Evolutionary conservation across 805 yeast genomes (phyloP), one percentile per base, ranked within the genome.

Genomic region (Metschnikowia corniflorae): DNA sequence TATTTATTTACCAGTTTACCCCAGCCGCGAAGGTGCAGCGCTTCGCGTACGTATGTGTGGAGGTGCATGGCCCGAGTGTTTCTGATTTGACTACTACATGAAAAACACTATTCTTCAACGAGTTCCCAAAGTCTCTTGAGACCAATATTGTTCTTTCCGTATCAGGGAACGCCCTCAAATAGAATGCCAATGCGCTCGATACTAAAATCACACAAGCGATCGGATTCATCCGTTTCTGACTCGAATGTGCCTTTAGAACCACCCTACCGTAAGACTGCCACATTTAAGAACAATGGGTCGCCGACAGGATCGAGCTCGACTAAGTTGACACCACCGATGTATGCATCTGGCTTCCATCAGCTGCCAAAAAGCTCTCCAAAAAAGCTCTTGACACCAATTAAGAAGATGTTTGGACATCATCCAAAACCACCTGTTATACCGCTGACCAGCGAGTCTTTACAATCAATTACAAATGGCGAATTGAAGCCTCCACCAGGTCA

Each of bases 371-470:
- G 44, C 36, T 58, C 68, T 6, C 70, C 70, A 18, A 63, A 64
- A 43, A 64, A 64, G 44, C 48, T 64, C 21, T 47, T 64, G 21
- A 57, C 64, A 2, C 70, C 70, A 2, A 63, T 64, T 13, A 57
- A 55, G 42, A 61, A 62, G 40, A 36, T 64, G 61, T 46, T 50
- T 46, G 39, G 50, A 29, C 46, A 48, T 37, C 52, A 49, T 31
- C 19, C 44, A 12, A 54, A 43, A 30, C 27, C 43, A 12, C 19
- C 33, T 5, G 33, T 15, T n/a, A 27, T 19, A 3, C 33, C 44
- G 20, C 23, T 32, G 6, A 36, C 43, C n/a, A 31, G 38, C 3
- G 50, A 49, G 29, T 17, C 33, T 7, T 43, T 49, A n/a, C 37
- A 44, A 13, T 33, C 34, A 12, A 43, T 40, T 2, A 26, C 38